These are phyloP conservation scores for Colletotrichum sp. DNA, from an alignment of 2,329 filamentous ascomycete genomes.

Conservation along the genomic window DNA sequence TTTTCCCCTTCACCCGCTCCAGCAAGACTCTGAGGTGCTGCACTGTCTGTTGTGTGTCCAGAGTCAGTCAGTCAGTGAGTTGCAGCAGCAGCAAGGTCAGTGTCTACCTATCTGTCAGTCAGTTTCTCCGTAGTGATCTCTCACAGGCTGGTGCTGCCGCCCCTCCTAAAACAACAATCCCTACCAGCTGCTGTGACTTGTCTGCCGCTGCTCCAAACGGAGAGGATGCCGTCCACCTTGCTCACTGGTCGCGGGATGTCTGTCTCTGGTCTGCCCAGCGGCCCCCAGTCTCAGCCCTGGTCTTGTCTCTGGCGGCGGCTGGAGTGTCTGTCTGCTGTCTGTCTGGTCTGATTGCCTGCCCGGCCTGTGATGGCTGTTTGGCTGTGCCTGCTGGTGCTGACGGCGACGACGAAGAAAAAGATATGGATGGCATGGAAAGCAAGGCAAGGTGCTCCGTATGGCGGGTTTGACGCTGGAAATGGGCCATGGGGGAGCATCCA, in stretches of 20 bases:
- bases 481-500: background rate
- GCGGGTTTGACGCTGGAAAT: slow-evolving; percentile 11
- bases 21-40: background rate
- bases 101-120: background rate
- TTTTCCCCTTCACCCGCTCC: slow-evolving; percentile 6
- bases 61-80: background rate
- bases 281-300: background rate
- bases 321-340: background rate
- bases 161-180: slow-evolving; percentile 13
- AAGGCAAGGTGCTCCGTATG: no score
- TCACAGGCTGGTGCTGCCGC: slow-evolving; percentile 1
- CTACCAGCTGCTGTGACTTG: background rate
- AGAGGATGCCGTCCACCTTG: background rate
- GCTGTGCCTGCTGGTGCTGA: background rate
- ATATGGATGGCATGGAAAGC: no score
- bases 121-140: background rate
- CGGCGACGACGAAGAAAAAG: no score
- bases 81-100: background rate
- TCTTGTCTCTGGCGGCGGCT: background rate
- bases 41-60: background rate
- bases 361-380: background rate
- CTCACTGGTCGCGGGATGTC: background rate
- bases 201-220: slow-evolving; percentile 8
- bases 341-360: background rate
- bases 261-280: background rate